Base-by-base conservation (phyloP, 768 basidiomycete genomes). In the Ephemerocybe angulata region DNA sequence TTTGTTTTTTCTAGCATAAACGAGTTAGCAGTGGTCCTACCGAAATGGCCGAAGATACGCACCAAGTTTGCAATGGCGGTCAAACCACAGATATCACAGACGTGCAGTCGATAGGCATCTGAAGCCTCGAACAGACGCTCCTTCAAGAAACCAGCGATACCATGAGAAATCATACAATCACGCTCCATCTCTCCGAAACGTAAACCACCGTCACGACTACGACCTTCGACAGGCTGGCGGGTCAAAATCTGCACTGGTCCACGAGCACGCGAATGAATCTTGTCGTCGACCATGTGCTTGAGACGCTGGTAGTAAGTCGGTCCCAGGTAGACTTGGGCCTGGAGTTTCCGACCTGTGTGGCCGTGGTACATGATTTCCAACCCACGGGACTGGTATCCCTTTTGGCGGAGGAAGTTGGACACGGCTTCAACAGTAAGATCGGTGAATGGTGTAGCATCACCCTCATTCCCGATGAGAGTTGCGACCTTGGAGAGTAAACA, bases 121-220 rank as follows among this genome's bases (percentile, higher is more conserved):
- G 89, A 91, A 28, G 90, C 93, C 67, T 94, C 92, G 63, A 94
- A 94, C 69, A 98, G 77, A 55, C 97, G 88, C 75, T 98, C 97
- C 74, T 98, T 98, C 72, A 98, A 72, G 85, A 98, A 98, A 1
- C 85, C 93, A 43, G 97, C 96, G 60, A 98, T 94, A 68, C 97
- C 97, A 76, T 99, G 97, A 22, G 97, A 97, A 58, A 99, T 96
- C 97, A 99, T 99, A 70, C 97, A 98, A 83, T 98, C 96, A 70
- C 93, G 91, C 68, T 99, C 97, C 97, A 99, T 99, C 81, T 99
- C 97, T 79, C 97, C 97, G 79, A 99, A 99, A 65, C 97, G 93
- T 59, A 99, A 75, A 71, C 97, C 97, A 78, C 97, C 97, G 66
- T 98, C 97, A 74, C 97, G 84, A 82, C 90, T 93, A 72, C 97